A percentile compares a stretch with the other conserved stretches of the same genome.
These are phyloP conservation scores for Colletotrichum horii DNA, from an alignment of 2,329 filamentous ascomycete genomes.

Conservation along the genomic window DNA sequence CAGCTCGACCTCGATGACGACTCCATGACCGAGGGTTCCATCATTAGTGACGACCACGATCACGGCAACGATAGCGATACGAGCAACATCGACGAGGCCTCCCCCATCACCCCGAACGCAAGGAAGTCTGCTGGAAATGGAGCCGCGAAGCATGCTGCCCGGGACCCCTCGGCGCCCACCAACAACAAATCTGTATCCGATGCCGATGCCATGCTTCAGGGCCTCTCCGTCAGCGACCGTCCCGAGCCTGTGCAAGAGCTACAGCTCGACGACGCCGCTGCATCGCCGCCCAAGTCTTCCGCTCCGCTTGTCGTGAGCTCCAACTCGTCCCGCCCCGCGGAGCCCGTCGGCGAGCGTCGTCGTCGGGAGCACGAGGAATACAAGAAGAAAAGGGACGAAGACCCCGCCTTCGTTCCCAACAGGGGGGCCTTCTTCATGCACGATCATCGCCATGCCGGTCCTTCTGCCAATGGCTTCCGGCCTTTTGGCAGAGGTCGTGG, in stretches of 20 bases:
- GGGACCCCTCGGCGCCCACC: conserved; percentile 39
- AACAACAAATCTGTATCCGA: conserved; percentile 48
- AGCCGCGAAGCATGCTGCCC: conserved; percentile 36
- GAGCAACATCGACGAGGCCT: conserved; percentile 64
- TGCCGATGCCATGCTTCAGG: conserved; percentile 65
- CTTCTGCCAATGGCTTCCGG: conserved; percentile 78
- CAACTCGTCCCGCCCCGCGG: conserved; percentile 53
- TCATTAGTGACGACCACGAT: conserved; percentile 66
- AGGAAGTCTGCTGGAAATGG: conserved; percentile 46
- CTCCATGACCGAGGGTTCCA: conserved; percentile 68
- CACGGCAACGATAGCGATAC: conserved; percentile 66
- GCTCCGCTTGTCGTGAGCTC: conserved; percentile 63
- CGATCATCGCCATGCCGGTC: conserved; percentile 83
- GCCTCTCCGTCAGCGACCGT: conserved; percentile 51
- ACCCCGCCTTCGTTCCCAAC: conserved; percentile 93
- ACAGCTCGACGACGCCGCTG: conserved; percentile 50
- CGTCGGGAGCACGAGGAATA: conserved; percentile 91
- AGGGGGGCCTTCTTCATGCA: conserved; percentile 97
- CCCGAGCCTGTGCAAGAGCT: conserved; percentile 47
- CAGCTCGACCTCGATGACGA: conserved; percentile 67
- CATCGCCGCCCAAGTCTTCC: conserved; percentile 43
- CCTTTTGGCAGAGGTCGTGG: conserved; percentile 73
- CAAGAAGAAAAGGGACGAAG: conserved; percentile 83
- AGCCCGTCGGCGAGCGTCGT: conserved; percentile 71
- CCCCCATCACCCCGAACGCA: conserved; percentile 50